Evolutionary conservation across 2,329 filamentous ascomycete genomes (phyloP).

Genomic region (Rhinocladiella mackenziei): DNA sequence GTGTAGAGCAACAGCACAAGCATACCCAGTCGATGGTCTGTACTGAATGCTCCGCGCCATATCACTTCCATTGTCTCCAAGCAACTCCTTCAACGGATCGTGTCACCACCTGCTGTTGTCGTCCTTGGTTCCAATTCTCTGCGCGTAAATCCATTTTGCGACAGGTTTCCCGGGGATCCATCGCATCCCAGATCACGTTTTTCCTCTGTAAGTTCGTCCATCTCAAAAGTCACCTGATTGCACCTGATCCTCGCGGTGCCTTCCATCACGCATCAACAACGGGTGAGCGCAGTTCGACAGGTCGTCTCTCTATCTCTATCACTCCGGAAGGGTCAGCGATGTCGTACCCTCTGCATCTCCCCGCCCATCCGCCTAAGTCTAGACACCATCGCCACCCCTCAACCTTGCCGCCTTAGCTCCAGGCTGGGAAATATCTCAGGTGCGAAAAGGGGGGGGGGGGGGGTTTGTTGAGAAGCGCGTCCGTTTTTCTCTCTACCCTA

Average conservation of each 20-base stretch:
- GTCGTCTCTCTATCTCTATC: not conserved
- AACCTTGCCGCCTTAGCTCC: not conserved
- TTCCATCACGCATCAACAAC: slow-evolving; percentile 7
- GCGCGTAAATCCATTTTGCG: slow-evolving; percentile 6
- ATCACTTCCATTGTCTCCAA: not conserved
- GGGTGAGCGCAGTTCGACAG: slow-evolving; percentile 13
- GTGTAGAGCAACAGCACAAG: not conserved
- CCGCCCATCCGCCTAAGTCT: not conserved
- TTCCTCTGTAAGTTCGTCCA: slow-evolving; percentile 13
- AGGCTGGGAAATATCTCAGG: too few relatives aligned
- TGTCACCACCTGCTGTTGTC: slow-evolving; percentile 1
- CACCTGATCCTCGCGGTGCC: slow-evolving; percentile 17
- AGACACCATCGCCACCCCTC: slow-evolving; percentile 4
- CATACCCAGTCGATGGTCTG: too few relatives aligned
- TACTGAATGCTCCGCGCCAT: too few relatives aligned
- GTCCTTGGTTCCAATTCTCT: slow-evolving; percentile 1
- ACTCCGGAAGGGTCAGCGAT: not conserved
- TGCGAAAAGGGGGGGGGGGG: too few relatives aligned
- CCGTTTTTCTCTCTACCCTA: slow-evolving; percentile 2
- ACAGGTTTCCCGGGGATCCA: slow-evolving; percentile 3
- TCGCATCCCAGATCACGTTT: slow-evolving; percentile 11
- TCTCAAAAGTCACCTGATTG: slow-evolving; percentile 23
- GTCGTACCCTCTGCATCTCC: not conserved
- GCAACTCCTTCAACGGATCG: not conserved
- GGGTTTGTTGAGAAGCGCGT: slow-evolving; percentile 2